Percentiles rank a stretch among this genome's conserved stretches.
Conservation (phyloP, 2,329 filamentous ascomycete genomes). For the Lachnellula cervina region DNA sequence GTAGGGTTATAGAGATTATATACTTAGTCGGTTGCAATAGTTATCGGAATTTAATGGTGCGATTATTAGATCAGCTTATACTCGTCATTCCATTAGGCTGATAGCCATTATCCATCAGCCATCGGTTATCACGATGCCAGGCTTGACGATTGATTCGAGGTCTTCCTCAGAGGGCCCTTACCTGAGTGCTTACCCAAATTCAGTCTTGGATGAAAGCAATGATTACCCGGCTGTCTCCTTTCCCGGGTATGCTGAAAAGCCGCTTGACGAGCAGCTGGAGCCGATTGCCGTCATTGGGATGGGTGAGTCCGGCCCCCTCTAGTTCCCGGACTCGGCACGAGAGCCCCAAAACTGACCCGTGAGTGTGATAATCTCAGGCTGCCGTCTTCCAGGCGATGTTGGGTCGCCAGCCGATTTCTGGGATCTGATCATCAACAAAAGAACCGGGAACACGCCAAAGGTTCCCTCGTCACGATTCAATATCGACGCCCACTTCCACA, state of each 20-base stretch:
- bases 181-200: too few species aligned
- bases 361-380: constrained; percentile 9
- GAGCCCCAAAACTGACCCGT: too few species aligned
- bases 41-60: too few species aligned
- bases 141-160: neutral
- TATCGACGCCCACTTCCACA: constrained; percentile 13
- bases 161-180: too few species aligned
- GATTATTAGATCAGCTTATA: too few species aligned
- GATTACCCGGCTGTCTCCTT: neutral
- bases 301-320: constrained; percentile 26
- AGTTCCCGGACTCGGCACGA: too few species aligned
- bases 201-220: too few species aligned
- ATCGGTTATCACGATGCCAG: neutral
- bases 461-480: constrained; percentile 16
- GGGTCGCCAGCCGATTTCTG: constrained; percentile 8
- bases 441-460: constrained; percentile 21
- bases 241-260: neutral
- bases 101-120: too few species aligned
- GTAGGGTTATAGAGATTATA: too few species aligned
- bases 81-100: too few species aligned
- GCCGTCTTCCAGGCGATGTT: constrained; percentile 11
- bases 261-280: constrained; percentile 1
- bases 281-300: constrained; percentile 35
- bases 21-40: too few species aligned
- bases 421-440: neutral